Evolutionary conservation across 2,329 filamentous ascomycete species (phyloP), one percentile per base, ranked within the genome.

Genomic region (Setomelanomma holmii): DNA sequence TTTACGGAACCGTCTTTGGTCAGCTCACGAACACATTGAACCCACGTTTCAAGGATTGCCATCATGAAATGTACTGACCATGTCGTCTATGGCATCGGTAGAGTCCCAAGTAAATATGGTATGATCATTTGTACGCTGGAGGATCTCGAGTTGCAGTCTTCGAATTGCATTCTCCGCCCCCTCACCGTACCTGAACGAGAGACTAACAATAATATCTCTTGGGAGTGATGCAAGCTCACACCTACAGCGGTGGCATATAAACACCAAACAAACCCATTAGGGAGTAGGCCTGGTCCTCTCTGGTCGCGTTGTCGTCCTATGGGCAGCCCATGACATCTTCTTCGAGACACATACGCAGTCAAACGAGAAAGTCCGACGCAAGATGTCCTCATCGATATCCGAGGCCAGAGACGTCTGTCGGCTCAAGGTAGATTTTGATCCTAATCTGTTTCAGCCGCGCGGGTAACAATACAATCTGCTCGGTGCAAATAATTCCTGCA

Each of bases 281-380:
- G 22, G 48, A 71, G 44, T 72, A 72, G 1, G 67, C 65, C n/a
- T 33, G 45, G 49, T 72, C 68, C n/a, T n/a, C 55, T 72, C 68
- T 21, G 34, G 33, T 20, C 56, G 24, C 5, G 61, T 53, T 3
- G 55, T 58, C 8, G 20, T 4, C 1, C 55, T 27, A 12, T 11
- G 27, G 7, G 44, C 17, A 2, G 51, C 48, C 58, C 58, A 61
- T 3, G 40, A 45, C 45, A 61, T 54, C 19, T 47, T 42, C 12
- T 45, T 12, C 5, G 36, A 23, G 4, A 41, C 39, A 41, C n/a
- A 41, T n/a, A 16, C n/a, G 8, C 7, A 4, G 4, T 24, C 17
- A 4, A 24, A 12, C 7, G n/a, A 8, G n/a, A n/a, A n/a, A n/a
- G 39, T n/a, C 10, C 39, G 5, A 7, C 4, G 5, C 21, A 24